Evolutionary conservation across 768 basidiomycete genomes (phyloP), one percentile per base, ranked within the genome.

Genomic region (Suillus subalutaceus): DNA sequence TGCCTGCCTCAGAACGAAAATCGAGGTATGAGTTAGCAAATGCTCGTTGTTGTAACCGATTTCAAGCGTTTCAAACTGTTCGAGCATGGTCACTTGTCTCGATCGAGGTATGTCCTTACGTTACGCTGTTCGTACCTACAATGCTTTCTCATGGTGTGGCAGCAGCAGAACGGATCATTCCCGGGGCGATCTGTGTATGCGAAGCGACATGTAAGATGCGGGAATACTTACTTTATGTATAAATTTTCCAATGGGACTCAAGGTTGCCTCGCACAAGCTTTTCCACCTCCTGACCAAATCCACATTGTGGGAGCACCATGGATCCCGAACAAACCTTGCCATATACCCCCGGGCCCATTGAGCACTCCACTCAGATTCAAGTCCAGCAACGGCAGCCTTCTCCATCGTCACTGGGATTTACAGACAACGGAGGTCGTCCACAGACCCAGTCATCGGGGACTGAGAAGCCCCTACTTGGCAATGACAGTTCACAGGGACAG

Each of bases 291-390:
- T 43, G 40, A 23, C 40, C 16, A 26, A 16, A 35, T 43, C 56
- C 20, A 48, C 52, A n/a, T 62, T 41, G 48, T 35, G n/a, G 62
- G 30, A 58, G 6, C 32, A 76, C 23, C 37, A 60, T 75, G 74
- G 67, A 77, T 56, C 50, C 15, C 18, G 59, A 57, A 3, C 68
- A 26, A 46, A 46, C 60, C 7, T 30, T 61, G 37, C 37, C 37
- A 10, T 3, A 40, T 12, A 40, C 10, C 38, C 38, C 9, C 23
- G 9, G 5, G 4, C 23, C 32, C 3, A 40, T 35, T 7, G 58
- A 18, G 58, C 58, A 30, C 9, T 18, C 40, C 8, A 6, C 40
- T 30, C 58, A 60, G 10, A 10, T 12, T 18, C 58, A 59, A 30
- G 23, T 20, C 1, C 40, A 41, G 6, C 38, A 41, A 38, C n/a